phyloP scores from a whole-genome alignment of 179 eudicot species.

The Vitellaria paradoxa region DNA sequence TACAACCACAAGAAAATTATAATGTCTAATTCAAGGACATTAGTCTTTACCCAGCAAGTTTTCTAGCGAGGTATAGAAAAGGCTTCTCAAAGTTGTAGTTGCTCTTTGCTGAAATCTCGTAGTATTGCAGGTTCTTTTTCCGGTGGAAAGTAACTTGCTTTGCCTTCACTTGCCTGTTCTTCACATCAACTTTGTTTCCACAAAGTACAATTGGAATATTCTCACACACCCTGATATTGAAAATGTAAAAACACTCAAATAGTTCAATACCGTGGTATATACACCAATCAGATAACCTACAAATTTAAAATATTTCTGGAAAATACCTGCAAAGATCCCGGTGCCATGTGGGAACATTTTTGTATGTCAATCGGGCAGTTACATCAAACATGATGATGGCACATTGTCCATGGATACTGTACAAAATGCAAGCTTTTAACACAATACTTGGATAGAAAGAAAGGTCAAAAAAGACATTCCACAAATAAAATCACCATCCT shows the following conservation, averaged over 20 bases:
- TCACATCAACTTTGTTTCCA: constrained; percentile 57
- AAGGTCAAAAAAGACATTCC: not conserved
- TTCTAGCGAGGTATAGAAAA: constrained; percentile 46
- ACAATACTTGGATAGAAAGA: not conserved
- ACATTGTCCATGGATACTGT: constrained; percentile 52
- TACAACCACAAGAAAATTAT: not conserved
- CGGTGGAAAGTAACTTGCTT: constrained; percentile 52
- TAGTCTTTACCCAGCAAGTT: constrained; percentile 38
- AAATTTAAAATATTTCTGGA: not conserved
- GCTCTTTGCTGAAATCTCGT: constrained; percentile 52
- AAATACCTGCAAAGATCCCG: constrained; percentile 45
- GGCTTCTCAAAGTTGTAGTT: constrained; percentile 52
- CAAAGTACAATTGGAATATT: constrained; percentile 53
- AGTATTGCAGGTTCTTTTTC: constrained; percentile 49
- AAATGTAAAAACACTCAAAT: not conserved
- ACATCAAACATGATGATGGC: constrained; percentile 57
- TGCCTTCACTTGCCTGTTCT: constrained; percentile 53
- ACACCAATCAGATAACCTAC: not conserved
- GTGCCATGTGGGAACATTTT: constrained; percentile 55
- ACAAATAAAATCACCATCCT: not conserved
- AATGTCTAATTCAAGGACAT: not conserved
- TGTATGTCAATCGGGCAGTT: constrained; percentile 49
- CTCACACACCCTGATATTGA: constrained; percentile 41
- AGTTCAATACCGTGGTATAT: not conserved
- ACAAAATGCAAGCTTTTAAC: not conserved